Conservation (phyloP, 2,329 filamentous ascomycete genomes). For the Chaetomiaceae sp. region DNA sequence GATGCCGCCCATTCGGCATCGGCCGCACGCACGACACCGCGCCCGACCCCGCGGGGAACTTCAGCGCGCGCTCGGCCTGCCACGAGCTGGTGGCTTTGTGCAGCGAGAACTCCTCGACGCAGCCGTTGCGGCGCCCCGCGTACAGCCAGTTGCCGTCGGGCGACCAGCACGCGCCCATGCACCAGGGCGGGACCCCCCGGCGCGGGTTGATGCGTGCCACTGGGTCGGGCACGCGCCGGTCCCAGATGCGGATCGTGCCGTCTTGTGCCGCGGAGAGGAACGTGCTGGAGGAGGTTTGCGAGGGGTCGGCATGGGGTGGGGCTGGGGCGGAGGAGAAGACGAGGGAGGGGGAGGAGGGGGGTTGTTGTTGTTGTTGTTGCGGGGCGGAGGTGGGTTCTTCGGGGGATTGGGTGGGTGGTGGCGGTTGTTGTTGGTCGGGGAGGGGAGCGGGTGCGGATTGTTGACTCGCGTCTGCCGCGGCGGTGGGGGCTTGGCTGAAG, state of each 20-base stretch:
- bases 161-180: slow-evolving; percentile 95
- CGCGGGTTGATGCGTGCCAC: slow-evolving; percentile 72
- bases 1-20: slow-evolving; percentile 88
- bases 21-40: slow-evolving; percentile 80
- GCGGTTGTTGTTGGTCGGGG: slow-evolving; percentile 9
- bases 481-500: slow-evolving; percentile 6
- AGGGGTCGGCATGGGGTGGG: slow-evolving; percentile 42
- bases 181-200: slow-evolving; percentile 83
- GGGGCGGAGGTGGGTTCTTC: slow-evolving; percentile 11
- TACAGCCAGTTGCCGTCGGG: slow-evolving; percentile 95
- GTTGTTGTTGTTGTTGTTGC: slow-evolving; percentile 9
- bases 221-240: slow-evolving; percentile 67
- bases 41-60: slow-evolving; percentile 83
- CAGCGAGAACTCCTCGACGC: slow-evolving; percentile 88
- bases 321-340: slow-evolving; percentile 34
- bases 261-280: slow-evolving; percentile 88
- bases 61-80: slow-evolving; percentile 70
- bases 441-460: slow-evolving; percentile 4
- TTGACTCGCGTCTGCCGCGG: slow-evolving; percentile 4
- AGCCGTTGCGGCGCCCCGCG: slow-evolving; percentile 81
- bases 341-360: slow-evolving; percentile 27
- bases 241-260: slow-evolving; percentile 89
- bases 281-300: slow-evolving; percentile 63
- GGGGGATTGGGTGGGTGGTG: slow-evolving; percentile 27
- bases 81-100: slow-evolving; percentile 65